Conservation (phyloP, 2,329 filamentous ascomycete genomes). For the Tolypocladium capitatum region DNA sequence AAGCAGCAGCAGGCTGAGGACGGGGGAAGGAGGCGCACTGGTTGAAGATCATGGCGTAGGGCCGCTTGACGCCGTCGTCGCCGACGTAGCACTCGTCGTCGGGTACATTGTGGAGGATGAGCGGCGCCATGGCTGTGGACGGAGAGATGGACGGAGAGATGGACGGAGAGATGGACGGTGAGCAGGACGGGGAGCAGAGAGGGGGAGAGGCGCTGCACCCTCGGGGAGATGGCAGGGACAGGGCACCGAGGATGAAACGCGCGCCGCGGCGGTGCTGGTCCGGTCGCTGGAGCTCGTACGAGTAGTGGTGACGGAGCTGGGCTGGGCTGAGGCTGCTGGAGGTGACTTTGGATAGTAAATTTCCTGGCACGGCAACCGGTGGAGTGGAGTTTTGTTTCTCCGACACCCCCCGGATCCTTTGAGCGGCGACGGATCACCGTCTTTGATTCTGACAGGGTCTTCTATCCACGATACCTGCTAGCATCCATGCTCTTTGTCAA, state of each 20-base stretch:
- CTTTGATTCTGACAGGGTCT: background rate
- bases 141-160: background rate
- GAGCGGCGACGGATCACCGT: too few species aligned
- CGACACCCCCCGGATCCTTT: background rate
- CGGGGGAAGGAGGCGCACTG: conserved; percentile 31
- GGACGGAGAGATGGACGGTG: too few species aligned
- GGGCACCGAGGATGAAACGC: background rate
- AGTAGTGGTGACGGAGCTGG: background rate
- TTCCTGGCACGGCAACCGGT: conserved; percentile 3
- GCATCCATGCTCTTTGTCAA: background rate
- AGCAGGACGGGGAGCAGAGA: too few species aligned
- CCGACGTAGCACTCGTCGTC: conserved; percentile 55
- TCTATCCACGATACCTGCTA: background rate
- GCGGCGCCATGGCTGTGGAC: conserved; percentile 40
- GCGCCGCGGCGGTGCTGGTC: background rate
- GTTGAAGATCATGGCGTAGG: conserved; percentile 53
- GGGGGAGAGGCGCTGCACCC: background rate
- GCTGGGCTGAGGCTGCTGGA: background rate
- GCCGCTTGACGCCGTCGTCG: conserved; percentile 50
- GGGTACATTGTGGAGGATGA: conserved; percentile 56
- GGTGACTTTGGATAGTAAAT: background rate
- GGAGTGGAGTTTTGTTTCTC: conserved; percentile 1
- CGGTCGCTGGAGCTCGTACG: background rate
- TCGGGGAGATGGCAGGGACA: background rate
- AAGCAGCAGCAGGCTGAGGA: background rate